These are phyloP conservation scores for Penicillium sp. DNA, from an alignment of 2,329 filamentous ascomycete genomes.

Conservation along the genomic window DNA sequence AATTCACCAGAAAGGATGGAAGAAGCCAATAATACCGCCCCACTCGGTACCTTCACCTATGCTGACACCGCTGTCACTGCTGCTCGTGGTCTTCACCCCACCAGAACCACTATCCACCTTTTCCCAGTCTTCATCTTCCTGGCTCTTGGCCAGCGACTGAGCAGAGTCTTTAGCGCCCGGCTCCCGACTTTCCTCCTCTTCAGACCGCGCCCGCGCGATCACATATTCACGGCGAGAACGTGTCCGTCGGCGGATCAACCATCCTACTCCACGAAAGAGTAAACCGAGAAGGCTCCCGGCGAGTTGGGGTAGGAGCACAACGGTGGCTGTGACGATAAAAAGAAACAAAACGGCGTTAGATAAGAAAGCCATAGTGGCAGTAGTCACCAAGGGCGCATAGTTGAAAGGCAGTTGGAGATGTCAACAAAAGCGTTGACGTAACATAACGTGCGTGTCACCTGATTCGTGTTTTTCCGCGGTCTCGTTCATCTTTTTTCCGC, in stretches of 20 bases:
- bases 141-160: conserved; percentile 15
- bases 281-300: conserved; percentile 31
- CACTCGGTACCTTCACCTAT: conserved; percentile 53
- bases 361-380: conserved; percentile 31
- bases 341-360: conserved; percentile 30
- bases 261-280: conserved; percentile 49
- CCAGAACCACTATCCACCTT: conserved; percentile 56
- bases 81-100: conserved; percentile 42
- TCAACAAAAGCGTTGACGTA: conserved; percentile 18
- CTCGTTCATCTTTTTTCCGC: background rate
- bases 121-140: conserved; percentile 64
- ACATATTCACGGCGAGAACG: conserved; percentile 58
- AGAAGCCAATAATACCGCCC: conserved; percentile 87
- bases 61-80: conserved; percentile 42
- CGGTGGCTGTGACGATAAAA: conserved; percentile 32
- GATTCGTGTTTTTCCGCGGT: conserved; percentile 4
- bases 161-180: conserved; percentile 24
- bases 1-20: conserved; percentile 88
- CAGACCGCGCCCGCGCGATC: conserved; percentile 42
- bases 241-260: conserved; percentile 59
- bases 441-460: conserved; percentile 23
- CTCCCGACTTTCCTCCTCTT: conserved; percentile 35
- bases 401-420: conserved; percentile 5
- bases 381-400: conserved; percentile 21
- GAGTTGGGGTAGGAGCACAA: conserved; percentile 33